phyloP scores from a whole-genome alignment of 148 eudicot species.

The Polygonum aviculare region DNA sequence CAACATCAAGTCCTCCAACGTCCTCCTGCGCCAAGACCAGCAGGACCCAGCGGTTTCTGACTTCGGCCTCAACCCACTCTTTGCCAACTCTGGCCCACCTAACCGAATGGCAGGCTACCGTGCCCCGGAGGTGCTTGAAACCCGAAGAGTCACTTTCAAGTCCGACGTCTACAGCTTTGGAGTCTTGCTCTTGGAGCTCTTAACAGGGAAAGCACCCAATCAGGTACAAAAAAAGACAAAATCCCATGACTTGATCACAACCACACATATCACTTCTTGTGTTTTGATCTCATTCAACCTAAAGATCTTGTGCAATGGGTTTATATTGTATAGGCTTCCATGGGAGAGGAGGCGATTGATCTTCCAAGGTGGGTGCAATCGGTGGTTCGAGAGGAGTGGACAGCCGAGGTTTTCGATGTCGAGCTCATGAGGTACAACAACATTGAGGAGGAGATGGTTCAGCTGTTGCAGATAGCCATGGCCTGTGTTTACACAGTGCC shows the following conservation, averaged over 20 bases:
- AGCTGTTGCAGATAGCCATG: conserved; percentile 87
- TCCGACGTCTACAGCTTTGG: conserved; percentile 95
- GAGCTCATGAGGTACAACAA: conserved; percentile 87
- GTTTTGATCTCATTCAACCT: too few species aligned
- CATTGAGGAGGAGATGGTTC: conserved; percentile 98
- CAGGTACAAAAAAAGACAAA: conserved; percentile 25
- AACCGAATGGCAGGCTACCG: conserved; percentile 77
- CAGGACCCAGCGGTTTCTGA: conserved; percentile 51
- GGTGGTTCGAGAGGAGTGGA: conserved; percentile 91
- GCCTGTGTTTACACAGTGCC: conserved; percentile 77
- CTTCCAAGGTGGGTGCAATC: conserved; percentile 96
- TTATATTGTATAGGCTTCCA: conserved; percentile 23
- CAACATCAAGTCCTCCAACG: conserved; percentile 77
- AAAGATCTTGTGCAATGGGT: too few species aligned
- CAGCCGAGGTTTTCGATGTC: conserved; percentile 91
- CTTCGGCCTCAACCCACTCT: conserved; percentile 50
- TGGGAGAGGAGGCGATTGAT: conserved; percentile 97
- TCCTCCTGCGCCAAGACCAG: conserved; percentile 50
- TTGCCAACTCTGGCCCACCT: conserved; percentile 30
- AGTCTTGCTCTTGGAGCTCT: conserved; percentile 61
- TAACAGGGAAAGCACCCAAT: conserved; percentile 92
- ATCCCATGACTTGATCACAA: neutral
- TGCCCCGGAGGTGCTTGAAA: conserved; percentile 81
- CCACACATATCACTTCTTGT: neutral
- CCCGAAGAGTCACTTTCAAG: conserved; percentile 63